Base-by-base conservation (phyloP, 2,329 filamentous ascomycete genomes). In the Alternaria sp. region DNA sequence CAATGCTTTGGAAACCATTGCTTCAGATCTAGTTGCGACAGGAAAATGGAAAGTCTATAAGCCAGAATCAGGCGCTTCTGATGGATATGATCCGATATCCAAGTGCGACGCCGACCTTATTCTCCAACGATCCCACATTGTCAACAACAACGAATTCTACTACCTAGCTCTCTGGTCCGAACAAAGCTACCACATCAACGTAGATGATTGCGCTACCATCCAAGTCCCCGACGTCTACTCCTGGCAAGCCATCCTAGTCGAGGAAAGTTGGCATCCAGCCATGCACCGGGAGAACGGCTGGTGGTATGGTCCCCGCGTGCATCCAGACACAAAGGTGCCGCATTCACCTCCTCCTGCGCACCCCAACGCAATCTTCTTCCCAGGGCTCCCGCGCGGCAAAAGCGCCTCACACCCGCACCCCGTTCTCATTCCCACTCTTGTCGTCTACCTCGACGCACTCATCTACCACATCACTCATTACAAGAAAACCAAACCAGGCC, bases 211-310 rank as follows among this genome's bases (percentile, higher is more conserved):
- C 11, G 29, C 39, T 3, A 36, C 24, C 13, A 24, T 56, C n/a
- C 14, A 51, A 24, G 46, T 56, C 7, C 54, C 39, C 13, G 52
- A 56, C 5, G 21, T 59, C 5, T 59, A 58, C 37, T 37, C 46
- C 21, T 61, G 41, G 34, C 37, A 52, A 5, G 21, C 24, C 10
- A 52, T 63, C 3, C 50, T 53, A 9, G 42, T 63, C 1, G 50
- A 63, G 58, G 49, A 58, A 14, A 41, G 33, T 7, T 61, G 60
- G 58, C 60, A 63, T 17, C 58, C 57, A 45, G 57, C 50, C 31
- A 13, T 60, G 9, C 11, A 51, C 23, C 33, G 44, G 13, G 41
- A 44, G 6, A n/a, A 62, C 39, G 45, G 40, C 9, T 60, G 40
- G 52, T 60, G 53, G 50, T 60, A 40, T 52, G 53, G 53, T 28